phyloP scores from a whole-genome alignment of 139 green algal genomes.

The Chlorella sp. region DNA sequence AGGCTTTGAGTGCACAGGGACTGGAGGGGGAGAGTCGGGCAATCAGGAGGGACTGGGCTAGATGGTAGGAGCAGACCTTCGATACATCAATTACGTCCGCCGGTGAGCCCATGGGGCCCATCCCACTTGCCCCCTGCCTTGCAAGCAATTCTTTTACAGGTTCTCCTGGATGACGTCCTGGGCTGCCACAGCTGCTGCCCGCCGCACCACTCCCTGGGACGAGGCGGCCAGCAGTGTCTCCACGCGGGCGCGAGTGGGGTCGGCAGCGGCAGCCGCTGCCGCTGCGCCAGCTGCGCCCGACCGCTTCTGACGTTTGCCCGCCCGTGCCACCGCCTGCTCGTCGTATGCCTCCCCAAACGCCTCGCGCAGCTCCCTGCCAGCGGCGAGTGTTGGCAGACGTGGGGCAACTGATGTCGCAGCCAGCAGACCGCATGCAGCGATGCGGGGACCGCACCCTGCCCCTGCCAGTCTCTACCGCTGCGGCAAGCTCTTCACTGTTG shows the following conservation, averaged over 20 bases:
- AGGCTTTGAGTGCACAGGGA: no score
- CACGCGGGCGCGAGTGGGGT: constrained; percentile 28
- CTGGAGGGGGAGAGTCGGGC: no score
- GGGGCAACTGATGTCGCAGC: not conserved
- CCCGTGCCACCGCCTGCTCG: not conserved
- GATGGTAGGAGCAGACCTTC: no score
- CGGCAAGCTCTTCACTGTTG: no score
- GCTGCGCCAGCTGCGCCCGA: not conserved
- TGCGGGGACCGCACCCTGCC: not conserved
- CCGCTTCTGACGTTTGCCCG: constrained; percentile 24
- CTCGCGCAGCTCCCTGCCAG: constrained; percentile 9
- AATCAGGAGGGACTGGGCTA: no score
- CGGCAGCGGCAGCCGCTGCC: not conserved
- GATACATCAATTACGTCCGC: no score
- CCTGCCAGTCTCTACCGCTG: not conserved
- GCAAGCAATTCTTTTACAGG: no score
- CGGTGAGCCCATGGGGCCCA: no score
- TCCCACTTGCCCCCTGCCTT: no score
- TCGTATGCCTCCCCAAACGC: constrained; percentile 29
- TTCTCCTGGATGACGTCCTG: no score
- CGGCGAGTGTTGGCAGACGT: not conserved
- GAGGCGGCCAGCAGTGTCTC: constrained; percentile 22
- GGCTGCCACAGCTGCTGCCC: no score
- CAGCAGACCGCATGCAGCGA: not conserved
- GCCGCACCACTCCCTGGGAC: no score